phyloP scores from a whole-genome alignment of 371 early-diverging fungal genomes.

The Mucor velutinosus region DNA sequence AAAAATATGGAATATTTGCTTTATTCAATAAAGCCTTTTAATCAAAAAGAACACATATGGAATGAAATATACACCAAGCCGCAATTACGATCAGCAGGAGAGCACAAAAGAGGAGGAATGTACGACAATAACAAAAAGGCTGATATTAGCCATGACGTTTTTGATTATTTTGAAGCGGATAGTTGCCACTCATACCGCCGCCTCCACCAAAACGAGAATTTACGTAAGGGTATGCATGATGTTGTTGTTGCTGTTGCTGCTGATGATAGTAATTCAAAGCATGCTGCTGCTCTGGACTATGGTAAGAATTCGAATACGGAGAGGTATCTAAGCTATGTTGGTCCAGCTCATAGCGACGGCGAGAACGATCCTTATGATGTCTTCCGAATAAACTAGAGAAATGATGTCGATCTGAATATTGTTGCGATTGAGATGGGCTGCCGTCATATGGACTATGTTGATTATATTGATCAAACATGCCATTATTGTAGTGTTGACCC shows the following conservation, averaged over 20 bases:
- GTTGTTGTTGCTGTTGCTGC: not conserved
- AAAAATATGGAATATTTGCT: too few species aligned
- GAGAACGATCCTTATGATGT: not conserved
- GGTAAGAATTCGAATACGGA: not conserved
- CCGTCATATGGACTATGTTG: not conserved
- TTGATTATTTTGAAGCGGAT: not conserved
- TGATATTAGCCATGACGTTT: not conserved
- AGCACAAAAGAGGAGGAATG: not conserved
- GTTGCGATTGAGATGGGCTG: not conserved
- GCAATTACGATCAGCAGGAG: not conserved
- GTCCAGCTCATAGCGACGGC: not conserved
- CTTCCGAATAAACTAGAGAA: not conserved
- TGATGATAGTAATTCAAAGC: not conserved
- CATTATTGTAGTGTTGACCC: not conserved
- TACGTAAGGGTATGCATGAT: not conserved
- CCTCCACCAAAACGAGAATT: not conserved
- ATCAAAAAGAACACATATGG: not conserved
- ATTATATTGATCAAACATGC: not conserved
- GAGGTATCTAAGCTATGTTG: not conserved
- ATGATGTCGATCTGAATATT: not conserved
- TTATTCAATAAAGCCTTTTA: too few species aligned
- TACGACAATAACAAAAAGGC: not conserved
- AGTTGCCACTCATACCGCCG: not conserved
- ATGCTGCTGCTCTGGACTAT: not conserved
- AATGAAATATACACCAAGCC: not conserved